Percentiles rank a stretch among this genome's conserved stretches.
Evolutionary conservation across 2,329 filamentous ascomycete species (phyloP).

Genomic region (Calonectria crousiana): DNA sequence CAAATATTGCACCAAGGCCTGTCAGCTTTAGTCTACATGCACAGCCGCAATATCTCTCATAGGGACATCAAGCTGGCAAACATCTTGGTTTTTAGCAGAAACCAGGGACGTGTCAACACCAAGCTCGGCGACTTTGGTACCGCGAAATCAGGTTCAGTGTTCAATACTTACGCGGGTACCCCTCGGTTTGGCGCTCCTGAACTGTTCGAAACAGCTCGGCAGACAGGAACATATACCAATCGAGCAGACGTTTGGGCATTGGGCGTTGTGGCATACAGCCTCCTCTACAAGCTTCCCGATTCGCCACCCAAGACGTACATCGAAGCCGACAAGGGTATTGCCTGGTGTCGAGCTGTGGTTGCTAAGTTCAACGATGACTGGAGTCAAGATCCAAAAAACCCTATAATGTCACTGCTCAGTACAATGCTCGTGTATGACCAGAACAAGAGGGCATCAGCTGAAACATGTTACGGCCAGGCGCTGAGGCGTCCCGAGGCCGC

Average conservation of each 20-base stretch:
- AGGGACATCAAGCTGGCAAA: not conserved
- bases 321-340: not conserved
- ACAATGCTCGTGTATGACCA: not conserved
- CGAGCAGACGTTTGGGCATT: not conserved
- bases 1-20: not conserved
- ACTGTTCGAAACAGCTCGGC: not conserved
- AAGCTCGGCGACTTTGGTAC: not conserved
- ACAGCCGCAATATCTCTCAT: not conserved
- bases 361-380: not conserved
- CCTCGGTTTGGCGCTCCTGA: not conserved
- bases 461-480: not conserved
- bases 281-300: not conserved
- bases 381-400: not conserved
- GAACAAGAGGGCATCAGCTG: not conserved
- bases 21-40: not conserved
- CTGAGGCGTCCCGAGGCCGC: not conserved
- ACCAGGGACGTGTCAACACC: not conserved
- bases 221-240: not conserved
- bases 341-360: not conserved
- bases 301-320: not conserved
- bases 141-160: not conserved
- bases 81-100: not conserved
- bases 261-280: not conserved
- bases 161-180: not conserved
- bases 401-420: not conserved